A percentile compares a stretch with the other conserved stretches of the same genome.
Evolutionary conservation across 2,329 filamentous ascomycete genomes (phyloP).

Genomic region (Calonectria montana): DNA sequence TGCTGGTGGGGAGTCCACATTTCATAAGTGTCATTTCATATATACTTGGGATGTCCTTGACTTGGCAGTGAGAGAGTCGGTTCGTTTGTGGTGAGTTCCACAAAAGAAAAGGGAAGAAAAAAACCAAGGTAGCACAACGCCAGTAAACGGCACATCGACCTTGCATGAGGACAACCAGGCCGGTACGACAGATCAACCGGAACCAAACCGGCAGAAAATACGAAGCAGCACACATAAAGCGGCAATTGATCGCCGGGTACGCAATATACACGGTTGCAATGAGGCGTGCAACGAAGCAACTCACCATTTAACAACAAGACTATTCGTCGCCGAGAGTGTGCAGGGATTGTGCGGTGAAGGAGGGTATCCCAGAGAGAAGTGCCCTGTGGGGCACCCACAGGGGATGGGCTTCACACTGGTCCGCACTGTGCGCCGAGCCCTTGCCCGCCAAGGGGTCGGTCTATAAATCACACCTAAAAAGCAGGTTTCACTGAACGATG

Average conservation of each 20-base stretch:
- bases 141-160: background rate
- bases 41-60: too few relatives aligned
- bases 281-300: background rate
- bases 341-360: background rate
- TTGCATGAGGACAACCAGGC: background rate
- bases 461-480: background rate
- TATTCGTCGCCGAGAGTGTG: constrained; percentile 1
- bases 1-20: too few relatives aligned
- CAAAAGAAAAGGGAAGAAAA: too few relatives aligned
- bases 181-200: background rate
- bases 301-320: background rate
- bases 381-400: background rate
- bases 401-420: background rate
- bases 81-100: too few relatives aligned
- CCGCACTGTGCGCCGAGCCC: background rate
- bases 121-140: too few relatives aligned
- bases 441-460: background rate
- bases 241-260: background rate
- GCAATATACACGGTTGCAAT: background rate
- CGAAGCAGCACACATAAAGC: background rate
- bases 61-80: too few relatives aligned
- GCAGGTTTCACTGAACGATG: background rate
- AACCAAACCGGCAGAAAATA: background rate
- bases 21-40: too few relatives aligned
- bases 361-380: background rate